Percentiles rank a stretch among this genome's conserved stretches.
phyloP scores from a whole-genome alignment of 225 moss, liverwort and hornwort species.

The Physcomitrellopsis africana region DNA sequence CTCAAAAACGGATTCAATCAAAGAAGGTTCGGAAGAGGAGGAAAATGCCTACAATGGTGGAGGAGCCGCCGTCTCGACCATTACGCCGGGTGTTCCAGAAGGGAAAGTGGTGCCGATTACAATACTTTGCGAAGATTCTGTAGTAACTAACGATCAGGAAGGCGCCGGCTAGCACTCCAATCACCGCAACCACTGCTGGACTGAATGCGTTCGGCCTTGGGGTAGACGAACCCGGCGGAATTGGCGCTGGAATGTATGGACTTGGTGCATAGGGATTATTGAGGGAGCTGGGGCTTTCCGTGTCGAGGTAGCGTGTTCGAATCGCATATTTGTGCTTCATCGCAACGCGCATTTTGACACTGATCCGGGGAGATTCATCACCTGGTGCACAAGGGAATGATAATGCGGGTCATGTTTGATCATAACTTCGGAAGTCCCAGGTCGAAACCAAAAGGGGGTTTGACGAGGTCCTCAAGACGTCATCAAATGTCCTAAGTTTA shows the following conservation, averaged over 20 bases:
- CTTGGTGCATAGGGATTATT: slow-evolving; percentile 9
- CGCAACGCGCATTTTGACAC: slow-evolving; percentile 37
- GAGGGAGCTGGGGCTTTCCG: slow-evolving; percentile 34
- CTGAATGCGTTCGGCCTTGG: slow-evolving; percentile 58
- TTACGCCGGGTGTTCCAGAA: slow-evolving; percentile 42
- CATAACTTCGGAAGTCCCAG: too few species aligned
- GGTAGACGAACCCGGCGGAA: slow-evolving; percentile 10
- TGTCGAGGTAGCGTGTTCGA: slow-evolving; percentile 46
- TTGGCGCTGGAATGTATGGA: not conserved
- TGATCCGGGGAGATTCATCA: slow-evolving; percentile 18
- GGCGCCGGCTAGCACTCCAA: slow-evolving; percentile 80
- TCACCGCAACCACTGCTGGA: slow-evolving; percentile 86
- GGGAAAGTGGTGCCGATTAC: slow-evolving; percentile 51
- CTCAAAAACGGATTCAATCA: not conserved
- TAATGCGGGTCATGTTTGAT: too few species aligned
- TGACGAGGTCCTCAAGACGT: not conserved
- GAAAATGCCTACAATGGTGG: slow-evolving; percentile 42
- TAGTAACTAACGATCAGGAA: slow-evolving; percentile 92
- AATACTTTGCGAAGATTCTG: slow-evolving; percentile 72
- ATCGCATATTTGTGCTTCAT: slow-evolving; percentile 38
- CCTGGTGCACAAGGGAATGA: slow-evolving; percentile 21
- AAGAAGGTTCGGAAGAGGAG: not conserved
- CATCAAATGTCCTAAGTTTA: not conserved
- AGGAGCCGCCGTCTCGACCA: slow-evolving; percentile 37
- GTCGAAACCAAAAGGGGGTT: not conserved